These are phyloP conservation scores for Coemansia furcata DNA, from an alignment of 192 early-diverging fungal genomes.

Conservation along the genomic window DNA sequence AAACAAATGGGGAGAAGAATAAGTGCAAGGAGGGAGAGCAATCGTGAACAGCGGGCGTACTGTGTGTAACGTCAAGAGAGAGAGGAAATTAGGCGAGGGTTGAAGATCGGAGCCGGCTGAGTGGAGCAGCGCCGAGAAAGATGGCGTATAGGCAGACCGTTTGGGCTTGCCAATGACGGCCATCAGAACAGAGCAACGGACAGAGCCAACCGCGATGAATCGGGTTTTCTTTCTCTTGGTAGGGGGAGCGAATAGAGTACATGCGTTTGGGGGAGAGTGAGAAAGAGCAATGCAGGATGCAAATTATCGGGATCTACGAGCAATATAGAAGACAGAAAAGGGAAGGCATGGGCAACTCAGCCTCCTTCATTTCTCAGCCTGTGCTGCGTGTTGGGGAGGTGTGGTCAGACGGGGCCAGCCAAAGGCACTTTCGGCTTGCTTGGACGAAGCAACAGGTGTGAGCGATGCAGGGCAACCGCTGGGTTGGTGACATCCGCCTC, in stretches of 20 bases:
- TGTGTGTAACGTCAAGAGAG: not conserved
- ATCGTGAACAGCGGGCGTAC: not conserved
- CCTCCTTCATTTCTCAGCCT: not conserved
- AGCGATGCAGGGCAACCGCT: not conserved
- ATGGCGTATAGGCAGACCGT: not conserved
- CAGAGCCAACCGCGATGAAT: not conserved
- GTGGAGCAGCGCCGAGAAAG: not conserved
- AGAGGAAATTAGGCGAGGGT: not conserved
- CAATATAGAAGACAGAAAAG: slow-evolving; percentile 17
- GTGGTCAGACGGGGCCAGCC: not conserved
- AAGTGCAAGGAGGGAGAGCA: not conserved
- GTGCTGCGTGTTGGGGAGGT: slow-evolving; percentile 1
- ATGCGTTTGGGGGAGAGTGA: slow-evolving; percentile 4
- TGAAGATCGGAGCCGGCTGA: slow-evolving; percentile 1
- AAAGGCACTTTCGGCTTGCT: not conserved
- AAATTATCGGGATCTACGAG: slow-evolving; percentile 48
- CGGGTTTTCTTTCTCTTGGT: not conserved
- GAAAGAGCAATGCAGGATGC: slow-evolving; percentile 26
- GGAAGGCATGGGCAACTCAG: not conserved
- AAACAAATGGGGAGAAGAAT: not conserved
- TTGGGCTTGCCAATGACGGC: not conserved
- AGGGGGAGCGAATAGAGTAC: not conserved
- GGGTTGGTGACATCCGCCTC: not conserved
- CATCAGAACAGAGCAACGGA: not conserved
- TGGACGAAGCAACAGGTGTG: not conserved